Conservation (phyloP, 139 green algal species). For the Closterium sp. region DNA sequence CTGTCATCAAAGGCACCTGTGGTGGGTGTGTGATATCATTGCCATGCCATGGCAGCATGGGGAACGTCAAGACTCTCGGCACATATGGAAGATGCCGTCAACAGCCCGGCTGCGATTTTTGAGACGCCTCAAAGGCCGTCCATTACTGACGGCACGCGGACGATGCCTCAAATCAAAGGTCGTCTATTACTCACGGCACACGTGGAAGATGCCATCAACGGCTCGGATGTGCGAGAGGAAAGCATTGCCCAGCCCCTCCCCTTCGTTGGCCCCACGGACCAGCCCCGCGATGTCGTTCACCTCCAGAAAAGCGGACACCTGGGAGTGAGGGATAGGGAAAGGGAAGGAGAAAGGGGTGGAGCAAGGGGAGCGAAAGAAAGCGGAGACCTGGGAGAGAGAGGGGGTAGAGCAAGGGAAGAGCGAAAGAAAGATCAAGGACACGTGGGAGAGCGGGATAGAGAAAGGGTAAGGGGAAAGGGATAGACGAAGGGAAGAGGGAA, state of each 20-base stretch:
- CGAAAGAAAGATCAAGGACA: too few species aligned
- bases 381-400: neutral
- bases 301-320: constrained; percentile 88
- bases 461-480: too few species aligned
- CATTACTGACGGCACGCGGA: too few species aligned
- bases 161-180: neutral
- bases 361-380: neutral
- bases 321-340: neutral
- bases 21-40: too few species aligned
- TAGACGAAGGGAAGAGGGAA: neutral
- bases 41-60: too few species aligned
- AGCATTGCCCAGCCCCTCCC: constrained; percentile 93
- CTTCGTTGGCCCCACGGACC: constrained; percentile 80
- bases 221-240: constrained; percentile 95
- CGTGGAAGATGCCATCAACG: constrained; percentile 98
- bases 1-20: too few species aligned
- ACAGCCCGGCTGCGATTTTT: constrained; percentile 92
- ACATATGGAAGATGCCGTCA: constrained; percentile 97
- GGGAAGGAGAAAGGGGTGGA: neutral
- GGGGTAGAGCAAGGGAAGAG: too few species aligned
- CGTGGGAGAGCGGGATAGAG: too few species aligned
- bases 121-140: too few species aligned
- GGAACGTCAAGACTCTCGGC: too few species aligned
- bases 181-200: constrained; percentile 58
- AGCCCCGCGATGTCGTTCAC: constrained; percentile 96